These are phyloP conservation scores for Bipolaris victoriae DNA, from an alignment of 2,329 filamentous ascomycete genomes.

Conservation along the genomic window DNA sequence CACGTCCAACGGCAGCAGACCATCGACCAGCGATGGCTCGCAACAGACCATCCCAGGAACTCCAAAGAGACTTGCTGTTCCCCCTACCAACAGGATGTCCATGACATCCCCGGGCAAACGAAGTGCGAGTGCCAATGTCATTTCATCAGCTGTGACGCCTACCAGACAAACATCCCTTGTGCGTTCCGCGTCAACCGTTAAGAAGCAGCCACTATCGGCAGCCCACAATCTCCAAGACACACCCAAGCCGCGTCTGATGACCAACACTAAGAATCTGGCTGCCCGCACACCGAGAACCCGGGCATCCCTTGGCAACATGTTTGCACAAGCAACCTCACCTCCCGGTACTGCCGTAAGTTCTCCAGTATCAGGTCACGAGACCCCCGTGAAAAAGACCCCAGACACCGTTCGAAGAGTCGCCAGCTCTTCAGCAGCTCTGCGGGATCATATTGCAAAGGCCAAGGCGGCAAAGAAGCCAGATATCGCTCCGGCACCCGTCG, in stretches of 20 bases:
- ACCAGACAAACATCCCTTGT: constrained; percentile 42
- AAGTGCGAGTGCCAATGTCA: constrained; percentile 42
- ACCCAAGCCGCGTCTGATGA: constrained; percentile 38
- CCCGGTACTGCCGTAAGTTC: constrained; percentile 32
- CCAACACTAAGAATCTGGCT: constrained; percentile 46
- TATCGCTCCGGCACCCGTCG: constrained; percentile 8
- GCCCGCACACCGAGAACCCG: constrained; percentile 43
- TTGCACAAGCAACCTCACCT: constrained; percentile 44
- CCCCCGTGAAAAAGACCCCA: constrained; percentile 41
- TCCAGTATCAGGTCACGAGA: constrained; percentile 17
- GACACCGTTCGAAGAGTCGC: constrained; percentile 49
- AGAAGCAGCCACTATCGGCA: constrained; percentile 37
- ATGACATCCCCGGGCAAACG: constrained; percentile 47
- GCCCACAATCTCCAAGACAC: constrained; percentile 36
- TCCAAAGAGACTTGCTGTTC: constrained; percentile 29
- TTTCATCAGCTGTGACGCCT: constrained; percentile 34
- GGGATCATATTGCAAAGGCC: constrained; percentile 91
- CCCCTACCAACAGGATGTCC: constrained; percentile 30
- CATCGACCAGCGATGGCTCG: constrained; percentile 54
- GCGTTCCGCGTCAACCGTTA: constrained; percentile 41
- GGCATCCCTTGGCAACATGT: constrained; percentile 42
- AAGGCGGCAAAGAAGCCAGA: constrained; percentile 71
- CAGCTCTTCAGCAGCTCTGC: constrained; percentile 79
- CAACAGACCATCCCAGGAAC: constrained; percentile 39
- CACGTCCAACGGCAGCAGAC: constrained; percentile 61